Conservation (phyloP, 2,329 filamentous ascomycete species). For the Fusarium tricinctum region DNA sequence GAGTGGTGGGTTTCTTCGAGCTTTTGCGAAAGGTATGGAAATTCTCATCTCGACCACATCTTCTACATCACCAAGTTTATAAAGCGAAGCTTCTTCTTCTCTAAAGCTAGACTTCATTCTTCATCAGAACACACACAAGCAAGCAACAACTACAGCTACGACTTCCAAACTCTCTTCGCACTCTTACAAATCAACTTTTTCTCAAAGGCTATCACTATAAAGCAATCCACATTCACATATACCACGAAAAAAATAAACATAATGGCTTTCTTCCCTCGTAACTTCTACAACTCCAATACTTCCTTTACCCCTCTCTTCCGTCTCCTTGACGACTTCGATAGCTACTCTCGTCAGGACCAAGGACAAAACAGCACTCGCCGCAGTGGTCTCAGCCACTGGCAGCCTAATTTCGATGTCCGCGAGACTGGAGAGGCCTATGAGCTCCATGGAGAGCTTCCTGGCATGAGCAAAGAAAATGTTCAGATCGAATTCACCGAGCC, state of each 20-base stretch:
- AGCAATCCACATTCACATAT: conserved; percentile 41
- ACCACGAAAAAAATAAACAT: conserved; percentile 53
- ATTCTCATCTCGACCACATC: conserved; percentile 14
- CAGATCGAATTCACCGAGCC: conserved; percentile 83
- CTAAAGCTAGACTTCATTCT: conserved; percentile 51
- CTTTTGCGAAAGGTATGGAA: conserved; percentile 41
- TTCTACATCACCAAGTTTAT: conserved; percentile 21
- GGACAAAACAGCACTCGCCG: conserved; percentile 41
- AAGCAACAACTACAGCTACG: conserved; percentile 19
- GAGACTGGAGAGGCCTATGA: conserved; percentile 78
- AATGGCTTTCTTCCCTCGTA: conserved; percentile 73
- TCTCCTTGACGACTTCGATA: conserved; percentile 74
- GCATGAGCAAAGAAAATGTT: conserved; percentile 79
- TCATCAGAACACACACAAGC: conserved; percentile 50
- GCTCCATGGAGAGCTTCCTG: conserved; percentile 84
- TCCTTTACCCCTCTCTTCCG: conserved; percentile 74
- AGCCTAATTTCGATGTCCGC: conserved; percentile 82
- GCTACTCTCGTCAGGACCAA: conserved; percentile 61
- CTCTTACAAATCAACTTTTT: conserved; percentile 45
- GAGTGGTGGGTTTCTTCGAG: conserved; percentile 33
- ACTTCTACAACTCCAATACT: conserved; percentile 63
- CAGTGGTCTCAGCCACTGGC: conserved; percentile 68
- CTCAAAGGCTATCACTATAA: conserved; percentile 48
- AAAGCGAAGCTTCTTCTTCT: no score
- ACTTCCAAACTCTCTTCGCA: conserved; percentile 27